These are phyloP conservation scores for Podila horticola DNA, from an alignment of 192 early-diverging fungal species.

Conservation along the genomic window DNA sequence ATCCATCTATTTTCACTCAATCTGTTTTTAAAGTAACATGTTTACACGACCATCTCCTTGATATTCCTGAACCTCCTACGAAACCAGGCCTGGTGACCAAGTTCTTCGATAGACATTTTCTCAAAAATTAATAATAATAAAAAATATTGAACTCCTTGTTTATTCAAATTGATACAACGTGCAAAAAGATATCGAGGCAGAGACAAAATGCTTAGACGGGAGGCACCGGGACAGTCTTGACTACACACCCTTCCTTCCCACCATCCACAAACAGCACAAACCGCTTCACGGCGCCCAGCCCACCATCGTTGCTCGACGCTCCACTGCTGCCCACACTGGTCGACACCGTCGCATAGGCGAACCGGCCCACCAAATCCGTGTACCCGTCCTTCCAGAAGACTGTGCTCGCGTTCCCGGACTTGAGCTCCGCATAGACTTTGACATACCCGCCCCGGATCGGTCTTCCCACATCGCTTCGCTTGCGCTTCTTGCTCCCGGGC, in stretches of 20 bases:
- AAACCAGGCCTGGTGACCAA: no score
- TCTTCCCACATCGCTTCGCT: not conserved
- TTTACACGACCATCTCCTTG: no score
- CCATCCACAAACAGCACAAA: constrained; percentile 49
- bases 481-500: not conserved
- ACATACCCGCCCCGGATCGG: constrained; percentile 58
- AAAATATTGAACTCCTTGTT: not conserved
- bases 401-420: constrained; percentile 8
- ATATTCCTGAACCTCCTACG: no score
- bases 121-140: not conserved
- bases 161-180: no score
- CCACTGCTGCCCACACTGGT: constrained; percentile 12
- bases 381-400: constrained; percentile 67
- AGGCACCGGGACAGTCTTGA: constrained; percentile 45
- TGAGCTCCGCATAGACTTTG: constrained; percentile 59
- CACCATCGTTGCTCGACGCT: not conserved
- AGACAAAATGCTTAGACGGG: constrained; percentile 2
- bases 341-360: constrained; percentile 57
- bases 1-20: no score
- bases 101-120: no score
- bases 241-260: constrained; percentile 36
- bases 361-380: constrained; percentile 59
- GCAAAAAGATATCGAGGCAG: not conserved
- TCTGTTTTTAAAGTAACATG: no score
- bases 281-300: constrained; percentile 16